Conservation (phyloP, 176 grass and related monocot genomes). For the Ensete glaucum region DNA sequence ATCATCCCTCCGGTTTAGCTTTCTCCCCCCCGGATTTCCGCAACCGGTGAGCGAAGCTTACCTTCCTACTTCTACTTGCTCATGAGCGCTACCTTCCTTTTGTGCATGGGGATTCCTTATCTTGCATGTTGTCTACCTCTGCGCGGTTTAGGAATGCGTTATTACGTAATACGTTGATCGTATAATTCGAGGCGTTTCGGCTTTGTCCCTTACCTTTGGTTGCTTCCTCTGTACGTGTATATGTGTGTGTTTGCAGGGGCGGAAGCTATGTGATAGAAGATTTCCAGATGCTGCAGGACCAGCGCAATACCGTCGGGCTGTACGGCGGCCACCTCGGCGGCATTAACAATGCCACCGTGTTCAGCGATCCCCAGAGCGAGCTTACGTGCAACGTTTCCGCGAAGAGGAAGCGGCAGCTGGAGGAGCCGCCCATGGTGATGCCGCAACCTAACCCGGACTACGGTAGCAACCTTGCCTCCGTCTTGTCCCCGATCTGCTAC, state of each 20-base stretch:
- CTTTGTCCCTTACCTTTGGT: not conserved
- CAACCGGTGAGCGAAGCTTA: not conserved
- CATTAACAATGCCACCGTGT: not conserved
- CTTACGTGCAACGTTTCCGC: conserved; percentile 36
- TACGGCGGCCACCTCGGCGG: not conserved
- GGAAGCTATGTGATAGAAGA: not conserved
- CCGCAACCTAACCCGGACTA: not conserved
- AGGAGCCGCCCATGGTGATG: not conserved
- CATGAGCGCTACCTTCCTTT: not conserved
- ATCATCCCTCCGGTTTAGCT: conserved; percentile 12
- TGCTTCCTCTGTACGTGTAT: no score
- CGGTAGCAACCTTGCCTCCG: not conserved
- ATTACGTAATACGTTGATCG: no score
- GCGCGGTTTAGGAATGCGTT: no score
- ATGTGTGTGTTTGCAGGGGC: not conserved
- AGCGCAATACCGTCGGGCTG: not conserved
- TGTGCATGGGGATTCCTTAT: no score
- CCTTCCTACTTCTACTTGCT: not conserved
- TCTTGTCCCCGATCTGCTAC: not conserved
- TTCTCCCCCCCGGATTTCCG: conserved; percentile 1
- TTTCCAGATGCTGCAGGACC: not conserved
- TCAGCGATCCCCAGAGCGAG: conserved; percentile 39
- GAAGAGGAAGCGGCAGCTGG: conserved; percentile 33
- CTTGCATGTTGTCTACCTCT: no score
- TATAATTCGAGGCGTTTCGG: not conserved